Conservation (phyloP, 306 rosid species). For the Herpetospermum pedunculosum region DNA sequence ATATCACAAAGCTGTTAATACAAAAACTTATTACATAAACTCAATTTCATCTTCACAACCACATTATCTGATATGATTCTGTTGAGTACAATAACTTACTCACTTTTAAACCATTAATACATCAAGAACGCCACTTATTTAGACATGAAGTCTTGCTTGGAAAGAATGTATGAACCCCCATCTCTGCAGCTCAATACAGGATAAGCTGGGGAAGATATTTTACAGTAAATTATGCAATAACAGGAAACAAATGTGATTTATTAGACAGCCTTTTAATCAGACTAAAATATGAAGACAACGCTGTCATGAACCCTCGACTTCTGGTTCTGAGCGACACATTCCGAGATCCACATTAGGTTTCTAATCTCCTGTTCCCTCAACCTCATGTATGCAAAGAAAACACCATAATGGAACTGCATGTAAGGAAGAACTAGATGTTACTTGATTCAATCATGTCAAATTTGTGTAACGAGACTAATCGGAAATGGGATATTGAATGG, state of each 20-base stretch:
- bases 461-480: not conserved
- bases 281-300: slow-evolving; percentile 89
- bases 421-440: slow-evolving; percentile 6
- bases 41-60: not conserved
- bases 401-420: slow-evolving; percentile 88
- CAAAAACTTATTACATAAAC: slow-evolving; percentile 5
- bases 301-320: slow-evolving; percentile 96
- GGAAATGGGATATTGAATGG: not conserved
- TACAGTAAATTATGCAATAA: slow-evolving; percentile 30
- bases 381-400: slow-evolving; percentile 97
- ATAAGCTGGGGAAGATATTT: slow-evolving; percentile 18
- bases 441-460: not conserved
- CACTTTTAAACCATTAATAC: not conserved
- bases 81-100: slow-evolving; percentile 3
- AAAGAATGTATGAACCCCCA: slow-evolving; percentile 9
- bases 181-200: not conserved
- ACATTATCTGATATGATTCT: not conserved
- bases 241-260: slow-evolving; percentile 9
- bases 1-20: not conserved
- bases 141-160: not conserved
- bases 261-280: not conserved
- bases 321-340: slow-evolving; percentile 97
- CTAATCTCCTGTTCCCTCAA: slow-evolving; percentile 96
- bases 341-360: slow-evolving; percentile 95
- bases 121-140: slow-evolving; percentile 1